Conservation (phyloP, 108 stramenopile species). For the Nitzschia sp. region DNA sequence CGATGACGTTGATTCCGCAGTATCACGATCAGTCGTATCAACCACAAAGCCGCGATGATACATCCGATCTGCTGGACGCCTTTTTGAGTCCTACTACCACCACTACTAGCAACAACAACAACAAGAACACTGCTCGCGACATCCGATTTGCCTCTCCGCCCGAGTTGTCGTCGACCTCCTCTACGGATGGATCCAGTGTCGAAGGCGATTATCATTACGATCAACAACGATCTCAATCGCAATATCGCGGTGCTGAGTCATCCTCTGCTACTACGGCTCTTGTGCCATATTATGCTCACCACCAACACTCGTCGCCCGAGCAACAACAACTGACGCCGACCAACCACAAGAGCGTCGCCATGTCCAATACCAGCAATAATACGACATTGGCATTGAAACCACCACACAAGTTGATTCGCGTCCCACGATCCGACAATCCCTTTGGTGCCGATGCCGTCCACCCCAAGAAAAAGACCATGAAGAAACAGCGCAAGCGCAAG, state of each 20-base stretch:
- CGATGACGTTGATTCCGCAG: background rate
- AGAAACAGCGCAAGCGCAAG: constrained; percentile 26
- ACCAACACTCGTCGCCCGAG: background rate
- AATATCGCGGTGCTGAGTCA: background rate
- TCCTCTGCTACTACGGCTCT: background rate
- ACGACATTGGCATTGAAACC: background rate
- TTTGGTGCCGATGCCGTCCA: background rate
- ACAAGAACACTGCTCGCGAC: too few species aligned
- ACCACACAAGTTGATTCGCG: background rate
- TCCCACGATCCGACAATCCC: constrained; percentile 4
- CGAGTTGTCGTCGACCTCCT: background rate
- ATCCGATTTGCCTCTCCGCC: background rate
- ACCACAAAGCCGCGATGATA: too few species aligned
- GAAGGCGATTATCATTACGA: background rate
- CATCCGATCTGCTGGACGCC: background rate
- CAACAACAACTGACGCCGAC: too few species aligned
- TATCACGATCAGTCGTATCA: background rate
- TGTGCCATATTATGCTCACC: background rate
- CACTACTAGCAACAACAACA: background rate
- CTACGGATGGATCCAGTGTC: background rate
- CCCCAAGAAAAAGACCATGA: constrained; percentile 26
- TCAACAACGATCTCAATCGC: background rate
- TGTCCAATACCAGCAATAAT: background rate
- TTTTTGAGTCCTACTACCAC: background rate
- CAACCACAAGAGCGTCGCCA: background rate